These are phyloP conservation scores for Linum tenue DNA, from an alignment of 345 rosid genomes.

Conservation along the genomic window DNA sequence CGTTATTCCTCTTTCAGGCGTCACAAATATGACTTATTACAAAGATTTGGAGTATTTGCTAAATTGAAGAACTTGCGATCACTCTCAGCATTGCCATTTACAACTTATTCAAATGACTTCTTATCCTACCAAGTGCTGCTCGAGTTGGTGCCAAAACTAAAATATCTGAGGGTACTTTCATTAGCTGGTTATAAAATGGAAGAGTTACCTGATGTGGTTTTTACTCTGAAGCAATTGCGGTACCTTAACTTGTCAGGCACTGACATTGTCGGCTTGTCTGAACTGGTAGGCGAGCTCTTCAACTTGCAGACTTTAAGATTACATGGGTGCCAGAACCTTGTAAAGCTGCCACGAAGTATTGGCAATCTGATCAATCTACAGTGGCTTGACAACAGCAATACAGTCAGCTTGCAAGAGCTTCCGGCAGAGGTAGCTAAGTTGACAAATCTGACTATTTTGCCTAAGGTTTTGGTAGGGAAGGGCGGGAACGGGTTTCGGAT, in stretches of 20 bases:
- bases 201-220: constrained; percentile 10
- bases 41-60: constrained; percentile 6
- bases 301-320: constrained; percentile 22
- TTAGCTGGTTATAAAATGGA: constrained; percentile 5
- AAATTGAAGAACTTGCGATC: constrained; percentile 10
- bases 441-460: constrained; percentile 12
- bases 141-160: constrained; percentile 9
- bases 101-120: not conserved
- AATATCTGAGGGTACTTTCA: constrained; percentile 14
- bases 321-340: constrained; percentile 8
- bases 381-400: constrained; percentile 20
- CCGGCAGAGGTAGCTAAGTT: constrained; percentile 13
- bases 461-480: constrained; percentile 20
- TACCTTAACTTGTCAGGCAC: constrained; percentile 13
- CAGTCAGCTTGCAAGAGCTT: constrained; percentile 13
- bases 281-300: constrained; percentile 10
- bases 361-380: constrained; percentile 15
- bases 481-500: not conserved
- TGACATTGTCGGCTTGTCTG: constrained; percentile 11
- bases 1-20: constrained; percentile 10
- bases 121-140: not conserved
- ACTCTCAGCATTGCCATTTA: constrained; percentile 2
- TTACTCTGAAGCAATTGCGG: constrained; percentile 12
- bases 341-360: constrained; percentile 13
- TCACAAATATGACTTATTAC: constrained; percentile 2